Evolutionary conservation across 176 grass and related monocot species (phyloP).

Genomic region (Urochloa ruziziensis): DNA sequence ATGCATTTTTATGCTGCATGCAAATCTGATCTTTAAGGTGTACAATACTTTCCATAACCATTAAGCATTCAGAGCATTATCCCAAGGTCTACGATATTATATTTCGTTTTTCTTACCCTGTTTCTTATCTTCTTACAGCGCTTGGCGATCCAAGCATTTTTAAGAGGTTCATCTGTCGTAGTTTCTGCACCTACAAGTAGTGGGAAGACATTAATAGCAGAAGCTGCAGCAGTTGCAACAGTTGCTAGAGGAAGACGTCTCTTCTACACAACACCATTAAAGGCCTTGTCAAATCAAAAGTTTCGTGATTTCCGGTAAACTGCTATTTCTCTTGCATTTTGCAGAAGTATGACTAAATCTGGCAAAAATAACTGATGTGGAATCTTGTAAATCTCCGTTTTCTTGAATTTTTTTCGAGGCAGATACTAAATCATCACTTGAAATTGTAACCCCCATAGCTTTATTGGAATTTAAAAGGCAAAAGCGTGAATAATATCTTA

Average conservation of each 20-base stretch:
- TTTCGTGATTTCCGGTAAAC: constrained; percentile 90
- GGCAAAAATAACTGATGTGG: neutral
- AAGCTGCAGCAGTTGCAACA: constrained; percentile 90
- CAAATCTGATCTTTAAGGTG: neutral
- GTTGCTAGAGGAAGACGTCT: constrained; percentile 78
- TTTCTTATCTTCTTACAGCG: constrained; percentile 52
- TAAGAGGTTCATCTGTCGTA: constrained; percentile 87
- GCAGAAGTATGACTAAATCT: neutral
- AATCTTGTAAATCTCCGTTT: neutral
- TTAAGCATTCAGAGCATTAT: neutral
- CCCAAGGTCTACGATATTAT: neutral
- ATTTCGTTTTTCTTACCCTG: constrained; percentile 19
- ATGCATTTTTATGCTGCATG: neutral
- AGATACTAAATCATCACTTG: neutral
- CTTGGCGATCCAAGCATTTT: constrained; percentile 87
- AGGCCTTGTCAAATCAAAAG: constrained; percentile 96
- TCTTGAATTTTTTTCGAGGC: neutral
- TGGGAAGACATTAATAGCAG: constrained; percentile 93
- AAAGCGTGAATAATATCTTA: neutral
- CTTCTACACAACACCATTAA: constrained; percentile 94
- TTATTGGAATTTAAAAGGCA: neutral
- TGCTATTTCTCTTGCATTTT: neutral
- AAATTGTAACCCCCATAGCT: neutral
- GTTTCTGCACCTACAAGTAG: constrained; percentile 98
- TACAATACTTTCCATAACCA: neutral